Evolutionary conservation across 2,329 filamentous ascomycete species (phyloP).

Genomic region (Botrytis pseudocinerea): DNA sequence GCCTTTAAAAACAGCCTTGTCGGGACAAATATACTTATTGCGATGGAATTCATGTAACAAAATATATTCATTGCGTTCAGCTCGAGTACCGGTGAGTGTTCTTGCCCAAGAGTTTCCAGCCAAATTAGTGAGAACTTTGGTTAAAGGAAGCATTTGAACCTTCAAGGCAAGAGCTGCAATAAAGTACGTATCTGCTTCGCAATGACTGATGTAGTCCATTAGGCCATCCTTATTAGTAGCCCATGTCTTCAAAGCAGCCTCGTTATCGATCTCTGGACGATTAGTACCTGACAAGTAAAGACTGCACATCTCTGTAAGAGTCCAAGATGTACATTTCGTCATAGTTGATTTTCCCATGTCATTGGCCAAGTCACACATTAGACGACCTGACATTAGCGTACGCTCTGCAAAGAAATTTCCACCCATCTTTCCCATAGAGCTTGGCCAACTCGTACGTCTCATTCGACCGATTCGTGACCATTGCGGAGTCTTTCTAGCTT

Average conservation of each 20-base stretch:
- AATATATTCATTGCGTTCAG: slow-evolving; percentile 99
- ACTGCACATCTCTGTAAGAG: slow-evolving; percentile 94
- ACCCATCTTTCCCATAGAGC: slow-evolving; percentile 79
- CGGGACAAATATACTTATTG: slow-evolving; percentile 97
- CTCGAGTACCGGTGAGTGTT: slow-evolving; percentile 91
- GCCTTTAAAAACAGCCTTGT: slow-evolving; percentile 82
- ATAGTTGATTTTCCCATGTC: slow-evolving; percentile 97
- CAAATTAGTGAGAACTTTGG: slow-evolving; percentile 92
- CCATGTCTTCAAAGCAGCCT: slow-evolving; percentile 83
- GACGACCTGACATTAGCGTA: slow-evolving; percentile 81
- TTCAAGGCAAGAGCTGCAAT: slow-evolving; percentile 87
- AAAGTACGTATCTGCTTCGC: slow-evolving; percentile 94
- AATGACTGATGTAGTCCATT: slow-evolving; percentile 91
- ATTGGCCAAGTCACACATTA: slow-evolving; percentile 92
- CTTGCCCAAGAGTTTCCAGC: slow-evolving; percentile 98
- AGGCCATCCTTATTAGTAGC: slow-evolving; percentile 79
- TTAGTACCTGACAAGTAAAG: slow-evolving; percentile 69
- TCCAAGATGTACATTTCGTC: slow-evolving; percentile 98
- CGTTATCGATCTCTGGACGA: slow-evolving; percentile 85
- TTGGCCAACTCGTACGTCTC: slow-evolving; percentile 89
- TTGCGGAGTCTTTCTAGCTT: slow-evolving; percentile 86
- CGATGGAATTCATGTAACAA: slow-evolving; percentile 92
- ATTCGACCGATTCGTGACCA: slow-evolving; percentile 93
- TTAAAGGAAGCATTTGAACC: slow-evolving; percentile 88
- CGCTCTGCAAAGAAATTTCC: slow-evolving; percentile 92